Base-by-base conservation (phyloP, 2,329 filamentous ascomycete genomes). In the Fusarium brevicatenulatum region DNA sequence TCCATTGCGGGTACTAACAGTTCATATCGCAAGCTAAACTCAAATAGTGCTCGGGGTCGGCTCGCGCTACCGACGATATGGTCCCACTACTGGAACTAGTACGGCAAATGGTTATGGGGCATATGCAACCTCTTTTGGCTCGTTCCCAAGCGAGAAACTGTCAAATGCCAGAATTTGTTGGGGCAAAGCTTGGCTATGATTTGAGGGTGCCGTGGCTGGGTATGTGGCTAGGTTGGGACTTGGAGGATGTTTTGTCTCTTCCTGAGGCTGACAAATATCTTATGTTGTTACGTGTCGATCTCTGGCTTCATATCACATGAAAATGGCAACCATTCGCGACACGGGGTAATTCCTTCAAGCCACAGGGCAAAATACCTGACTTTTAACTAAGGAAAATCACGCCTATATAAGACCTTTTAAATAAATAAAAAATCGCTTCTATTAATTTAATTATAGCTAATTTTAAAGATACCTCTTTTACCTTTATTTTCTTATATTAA, bases 21-120 rank as follows among this genome's bases (percentile, higher is more conserved):
- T 36, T 58, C 42, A 37, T 16, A 58, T 58, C 55, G 55, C 55
- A 58, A 58, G 55, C 55, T 58, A 58, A 50, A 50, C 55, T 58
- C 34, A 37, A 23, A 23, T 50, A 36, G 55, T 58, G 44, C 42
- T 34, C 55, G 21, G 42, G 32, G 18, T 58, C 23, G 23, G 42
- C 23, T 49, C 19, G 7, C 42, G 21, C 54, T 54, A 55, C 52
- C n/a, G 18, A 21, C 19, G 4, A 25, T 4, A 28, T 16, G 32
- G n/a, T 21, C 37, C 43, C 42, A 50, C 42, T 37, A 19, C 30
- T 19, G 15, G 34, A 21, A 37, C 32, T 58, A 37, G 32, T 37
- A 50, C 30, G 2, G 15, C 18, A 58, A 7, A 57, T 13, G 2
- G 15, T 23, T 12, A 50, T 13, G 11, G 19, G 23, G 32, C 30